Evolutionary conservation across 108 stramenopile species (phyloP), one percentile per base, ranked within the genome.

Genomic region (Fragilaria crotonensis): DNA sequence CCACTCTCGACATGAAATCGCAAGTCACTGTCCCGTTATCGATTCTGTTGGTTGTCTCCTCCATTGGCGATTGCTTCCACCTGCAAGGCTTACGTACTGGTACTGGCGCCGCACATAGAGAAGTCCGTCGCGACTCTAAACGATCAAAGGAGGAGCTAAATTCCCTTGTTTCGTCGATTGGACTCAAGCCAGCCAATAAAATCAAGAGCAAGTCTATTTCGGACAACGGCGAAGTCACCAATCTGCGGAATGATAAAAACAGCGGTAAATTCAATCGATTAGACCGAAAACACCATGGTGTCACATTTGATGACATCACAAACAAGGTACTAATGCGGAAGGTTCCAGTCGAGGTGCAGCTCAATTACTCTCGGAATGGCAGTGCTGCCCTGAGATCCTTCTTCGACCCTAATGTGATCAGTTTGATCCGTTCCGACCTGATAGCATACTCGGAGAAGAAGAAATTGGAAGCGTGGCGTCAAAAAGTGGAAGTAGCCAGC

Each of bases 401-500:
- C 27, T 55, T 92, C n/a, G 17, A 36, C 17, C 30, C 48, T 29
- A 30, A 59, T 2, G 51, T 72, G 23, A 30, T 77, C 25, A 32
- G 51, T n/a, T 31, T 48, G 5, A 55, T 87, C 5, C 67, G 76
- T 20, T 54, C 45, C 20, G 73, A 77, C 20, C 48, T 91, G 7
- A 11, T 70, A 5, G 66, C 72, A 9, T 64, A 79, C 47, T 67
- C 77, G 0, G 7, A 52, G 1, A 36, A 64, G 0, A 62, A 81
- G 45, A 72, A 70, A 45, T 57, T 92, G 23, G 30, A 68, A 41
- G 84, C 84, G 1, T 92, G 84, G 83, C 47, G 65, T 7, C 90
- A 92, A 80, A 91, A 92, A 52, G 90, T 92, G 19, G 75, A 85
- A 48, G 90, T 92, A 0, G 82, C 83, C 30, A 67, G 53, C 33